phyloP scores from a whole-genome alignment of 2,329 filamentous ascomycete genomes.

The Exutisphaerella laricina region DNA sequence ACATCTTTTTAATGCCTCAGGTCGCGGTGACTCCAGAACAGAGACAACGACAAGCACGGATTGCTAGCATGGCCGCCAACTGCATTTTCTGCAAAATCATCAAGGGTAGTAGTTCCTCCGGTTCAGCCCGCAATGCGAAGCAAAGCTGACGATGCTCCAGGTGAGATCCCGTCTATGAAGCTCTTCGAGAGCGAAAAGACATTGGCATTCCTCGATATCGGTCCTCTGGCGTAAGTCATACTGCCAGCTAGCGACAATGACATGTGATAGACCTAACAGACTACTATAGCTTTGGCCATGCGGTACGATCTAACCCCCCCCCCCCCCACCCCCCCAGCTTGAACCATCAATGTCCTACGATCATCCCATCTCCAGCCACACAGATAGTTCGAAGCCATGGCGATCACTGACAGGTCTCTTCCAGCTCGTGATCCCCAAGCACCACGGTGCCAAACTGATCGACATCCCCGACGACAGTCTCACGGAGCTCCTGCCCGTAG shows the following conservation, averaged over 20 bases:
- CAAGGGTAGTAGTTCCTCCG: too few species aligned
- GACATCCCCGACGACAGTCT: slow-evolving; percentile 91
- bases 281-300: slow-evolving; percentile 60
- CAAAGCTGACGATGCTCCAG: slow-evolving; percentile 49
- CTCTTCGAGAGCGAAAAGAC: slow-evolving; percentile 92
- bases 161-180: slow-evolving; percentile 94
- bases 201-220: slow-evolving; percentile 93
- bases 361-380: background rate
- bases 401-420: background rate
- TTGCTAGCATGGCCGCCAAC: slow-evolving; percentile 42
- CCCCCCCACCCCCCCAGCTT: slow-evolving; percentile 1
- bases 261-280: slow-evolving; percentile 8
- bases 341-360: slow-evolving; percentile 2
- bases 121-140: too few species aligned
- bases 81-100: slow-evolving; percentile 99
- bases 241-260: too few species aligned
- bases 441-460: slow-evolving; percentile 82
- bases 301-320: slow-evolving; percentile 52
- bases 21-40: slow-evolving; percentile 1
- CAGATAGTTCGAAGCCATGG: background rate
- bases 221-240: slow-evolving; percentile 55
- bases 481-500: slow-evolving; percentile 74
- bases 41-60: slow-evolving; percentile 1
- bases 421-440: slow-evolving; percentile 93
- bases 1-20: background rate